Conservation (phyloP, 805 yeast genomes). For the Cyberlindnera bimundalis region DNA sequence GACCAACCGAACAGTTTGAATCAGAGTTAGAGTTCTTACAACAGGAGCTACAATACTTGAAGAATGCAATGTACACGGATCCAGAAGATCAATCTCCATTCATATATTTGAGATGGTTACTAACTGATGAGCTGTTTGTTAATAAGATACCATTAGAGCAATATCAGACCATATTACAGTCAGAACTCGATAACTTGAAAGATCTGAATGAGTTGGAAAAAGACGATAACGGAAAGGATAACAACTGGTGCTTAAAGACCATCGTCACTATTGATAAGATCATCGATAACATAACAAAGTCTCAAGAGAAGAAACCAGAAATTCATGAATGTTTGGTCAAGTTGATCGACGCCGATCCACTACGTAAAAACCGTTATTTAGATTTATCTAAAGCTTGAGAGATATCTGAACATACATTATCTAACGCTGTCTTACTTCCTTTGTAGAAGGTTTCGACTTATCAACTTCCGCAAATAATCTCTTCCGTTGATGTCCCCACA, state of each 20-base stretch:
- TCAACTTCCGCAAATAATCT: constrained; percentile 39
- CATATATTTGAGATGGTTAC: constrained; percentile 83
- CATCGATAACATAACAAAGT: constrained; percentile 20
- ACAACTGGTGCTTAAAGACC: constrained; percentile 74
- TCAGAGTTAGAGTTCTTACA: constrained; percentile 38
- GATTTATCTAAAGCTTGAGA: constrained; percentile 26
- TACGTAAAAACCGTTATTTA: constrained; percentile 57
- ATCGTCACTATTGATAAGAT: constrained; percentile 43
- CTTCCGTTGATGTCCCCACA: constrained; percentile 46
- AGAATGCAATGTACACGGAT: constrained; percentile 86
- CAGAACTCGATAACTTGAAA: constrained; percentile 45
- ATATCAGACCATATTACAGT: constrained; percentile 37
- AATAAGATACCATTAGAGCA: constrained; percentile 28
- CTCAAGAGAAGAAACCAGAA: constrained; percentile 26
- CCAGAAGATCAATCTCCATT: constrained; percentile 93
- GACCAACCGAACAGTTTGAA: constrained; percentile 24
- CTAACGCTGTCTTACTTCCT: neutral
- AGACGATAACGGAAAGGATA: constrained; percentile 60
- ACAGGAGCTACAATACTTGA: constrained; percentile 63
- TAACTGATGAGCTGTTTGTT: constrained; percentile 34
- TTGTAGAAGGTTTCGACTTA: neutral
- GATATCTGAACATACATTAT: neutral
- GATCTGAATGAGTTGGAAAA: constrained; percentile 72
- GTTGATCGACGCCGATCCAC: constrained; percentile 57
- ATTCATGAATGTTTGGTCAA: constrained; percentile 36